These are phyloP conservation scores for Erigeron canadensis DNA, from an alignment of 129 eudicot species.

Conservation along the genomic window DNA sequence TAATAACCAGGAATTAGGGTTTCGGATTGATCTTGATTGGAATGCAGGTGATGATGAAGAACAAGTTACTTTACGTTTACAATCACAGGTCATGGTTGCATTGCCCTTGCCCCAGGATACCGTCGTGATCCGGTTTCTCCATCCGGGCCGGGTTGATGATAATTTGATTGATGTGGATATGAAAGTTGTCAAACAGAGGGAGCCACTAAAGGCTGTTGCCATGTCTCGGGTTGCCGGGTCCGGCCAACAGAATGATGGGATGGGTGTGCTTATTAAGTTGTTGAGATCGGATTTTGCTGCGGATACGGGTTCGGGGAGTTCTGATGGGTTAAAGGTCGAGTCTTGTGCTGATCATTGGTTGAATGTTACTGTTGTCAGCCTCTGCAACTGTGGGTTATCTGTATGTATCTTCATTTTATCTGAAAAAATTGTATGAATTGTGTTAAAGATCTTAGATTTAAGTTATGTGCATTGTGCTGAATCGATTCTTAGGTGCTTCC, in stretches of 20 bases:
- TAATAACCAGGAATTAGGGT: conserved; percentile 46
- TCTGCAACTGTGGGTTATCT: conserved; percentile 60
- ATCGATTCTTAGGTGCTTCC: conserved; percentile 64
- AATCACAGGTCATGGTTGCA: conserved; percentile 95
- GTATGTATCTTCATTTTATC: background rate
- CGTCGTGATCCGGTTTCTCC: conserved; percentile 52
- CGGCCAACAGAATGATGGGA: conserved; percentile 83
- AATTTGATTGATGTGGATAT: conserved; percentile 58
- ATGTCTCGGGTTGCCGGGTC: conserved; percentile 73
- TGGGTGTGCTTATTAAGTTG: conserved; percentile 75
- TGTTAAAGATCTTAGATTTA: background rate
- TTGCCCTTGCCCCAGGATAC: conserved; percentile 83
- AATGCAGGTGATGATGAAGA: conserved; percentile 97
- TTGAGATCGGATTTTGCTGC: conserved; percentile 63
- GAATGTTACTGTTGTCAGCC: conserved; percentile 69
- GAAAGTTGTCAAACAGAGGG: conserved; percentile 89
- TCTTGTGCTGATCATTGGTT: conserved; percentile 72
- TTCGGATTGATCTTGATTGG: conserved; percentile 88
- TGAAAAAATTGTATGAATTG: background rate
- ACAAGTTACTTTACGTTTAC: conserved; percentile 78
- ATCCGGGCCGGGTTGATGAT: conserved; percentile 20
- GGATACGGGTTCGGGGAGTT: conserved; percentile 27
- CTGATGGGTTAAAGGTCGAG: conserved; percentile 31
- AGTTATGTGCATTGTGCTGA: conserved; percentile 12
- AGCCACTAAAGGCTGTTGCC: conserved; percentile 64